A percentile compares a stretch with the other conserved stretches of the same genome.
These are phyloP conservation scores for Podaxis sp. DNA, from an alignment of 768 basidiomycete genomes.

Conservation along the genomic window DNA sequence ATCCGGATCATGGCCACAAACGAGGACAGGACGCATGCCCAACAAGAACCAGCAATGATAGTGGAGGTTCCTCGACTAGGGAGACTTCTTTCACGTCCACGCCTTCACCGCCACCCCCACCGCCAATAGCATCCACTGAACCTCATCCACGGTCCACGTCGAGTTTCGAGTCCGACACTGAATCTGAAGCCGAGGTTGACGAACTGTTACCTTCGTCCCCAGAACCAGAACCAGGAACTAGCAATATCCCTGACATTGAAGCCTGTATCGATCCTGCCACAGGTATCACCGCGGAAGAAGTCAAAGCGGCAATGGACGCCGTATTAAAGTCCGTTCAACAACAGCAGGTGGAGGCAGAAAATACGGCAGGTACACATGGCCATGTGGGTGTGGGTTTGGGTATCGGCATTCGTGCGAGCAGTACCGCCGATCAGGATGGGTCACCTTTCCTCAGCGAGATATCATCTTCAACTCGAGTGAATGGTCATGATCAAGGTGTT, in stretches of 20 bases:
- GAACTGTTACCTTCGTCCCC: conserved; percentile 12
- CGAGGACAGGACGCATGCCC: background rate
- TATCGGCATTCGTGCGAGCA: conserved; percentile 1
- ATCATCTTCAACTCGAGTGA: conserved; percentile 3
- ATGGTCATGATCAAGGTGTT: background rate
- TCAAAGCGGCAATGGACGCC: conserved; percentile 16
- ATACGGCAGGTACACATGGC: background rate
- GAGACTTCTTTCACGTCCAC: background rate
- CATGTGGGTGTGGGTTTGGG: background rate
- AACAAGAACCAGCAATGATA: background rate
- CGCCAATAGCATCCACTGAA: background rate
- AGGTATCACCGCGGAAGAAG: conserved; percentile 16
- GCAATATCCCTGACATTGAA: conserved; percentile 6
- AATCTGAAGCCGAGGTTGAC: conserved; percentile 2
- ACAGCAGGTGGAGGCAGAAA: conserved; percentile 2
- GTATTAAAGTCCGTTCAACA: conserved; percentile 12
- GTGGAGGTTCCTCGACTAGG: background rate
- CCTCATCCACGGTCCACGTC: background rate
- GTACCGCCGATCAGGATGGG: conserved; percentile 8
- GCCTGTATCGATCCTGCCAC: conserved; percentile 15
- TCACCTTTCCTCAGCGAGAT: conserved; percentile 15
- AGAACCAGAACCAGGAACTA: conserved; percentile 10
- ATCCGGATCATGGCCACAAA: background rate
- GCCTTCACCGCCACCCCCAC: background rate
- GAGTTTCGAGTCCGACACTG: conserved; percentile 1